Evolutionary conservation across 1,139 yeast species (phyloP).

Genomic region (Spathaspora jeffriesii): DNA sequence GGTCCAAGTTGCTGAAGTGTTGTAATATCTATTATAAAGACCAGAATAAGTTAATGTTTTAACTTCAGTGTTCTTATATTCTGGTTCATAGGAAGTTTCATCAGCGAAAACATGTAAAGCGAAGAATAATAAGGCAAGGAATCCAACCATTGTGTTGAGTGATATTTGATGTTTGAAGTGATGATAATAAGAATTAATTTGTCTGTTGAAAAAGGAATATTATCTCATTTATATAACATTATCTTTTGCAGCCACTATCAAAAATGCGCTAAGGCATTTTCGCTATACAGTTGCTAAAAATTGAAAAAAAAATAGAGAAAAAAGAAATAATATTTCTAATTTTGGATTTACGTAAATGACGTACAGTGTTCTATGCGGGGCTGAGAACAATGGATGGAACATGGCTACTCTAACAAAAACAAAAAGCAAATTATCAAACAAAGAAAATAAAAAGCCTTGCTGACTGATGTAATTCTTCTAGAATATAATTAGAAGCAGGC

Average conservation of each 20-base stretch:
- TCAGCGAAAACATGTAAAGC: not conserved
- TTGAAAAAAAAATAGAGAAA: too few relatives aligned
- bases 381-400: not conserved
- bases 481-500: not conserved
- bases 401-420: not conserved
- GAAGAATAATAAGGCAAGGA: not conserved
- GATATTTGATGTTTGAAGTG: not conserved
- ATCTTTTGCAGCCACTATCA: too few relatives aligned
- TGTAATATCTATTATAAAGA: not conserved
- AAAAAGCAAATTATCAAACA: not conserved
- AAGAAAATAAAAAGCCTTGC: not conserved
- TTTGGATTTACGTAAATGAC: constrained; percentile 1
- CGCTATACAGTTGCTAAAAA: not conserved
- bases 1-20: not conserved
- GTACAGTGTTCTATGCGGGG: not conserved
- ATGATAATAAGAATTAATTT: not conserved
- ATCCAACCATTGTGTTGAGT: not conserved
- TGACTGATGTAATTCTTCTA: not conserved
- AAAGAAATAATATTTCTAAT: not conserved
- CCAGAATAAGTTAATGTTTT: not conserved
- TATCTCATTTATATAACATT: not conserved
- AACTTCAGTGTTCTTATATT: not conserved
- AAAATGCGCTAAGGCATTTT: too few relatives aligned
- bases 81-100: not conserved
- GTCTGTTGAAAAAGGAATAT: not conserved